Evolutionary conservation across 306 rosid species (phyloP), one percentile per base, ranked within the genome.

Genomic region (Aeschynomene evenia): DNA sequence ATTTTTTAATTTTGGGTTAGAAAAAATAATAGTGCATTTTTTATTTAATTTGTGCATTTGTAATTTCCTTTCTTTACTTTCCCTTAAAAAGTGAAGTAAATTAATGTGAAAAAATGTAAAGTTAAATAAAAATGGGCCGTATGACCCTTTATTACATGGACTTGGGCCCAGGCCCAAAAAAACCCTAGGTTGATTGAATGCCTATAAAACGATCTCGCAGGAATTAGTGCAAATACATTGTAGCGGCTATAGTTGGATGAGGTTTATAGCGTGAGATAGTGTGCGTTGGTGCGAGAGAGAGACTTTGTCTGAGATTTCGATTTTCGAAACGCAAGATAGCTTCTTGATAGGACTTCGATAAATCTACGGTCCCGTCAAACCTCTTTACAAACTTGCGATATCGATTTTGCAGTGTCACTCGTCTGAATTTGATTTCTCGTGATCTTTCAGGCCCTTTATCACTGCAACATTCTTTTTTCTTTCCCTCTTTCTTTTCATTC

Each of bases 391-490:
- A 28, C 31, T 85, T 85, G 86, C 85, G 54, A 85, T 10, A 87
- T 68, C 0, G 6, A 70, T 3, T 39, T 37, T 66, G 50, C 93
- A 60, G 83, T 60, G 82, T 68, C 86, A 80, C 92, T 85, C 88
- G 83, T 83, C 88, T 81, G 88, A 73, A 73, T 59, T 74, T 80
- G 82, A 69, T 29, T 3, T 9, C 59, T 57, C 22, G 31, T 71
- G 79, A 79, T 81, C 48, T 64, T 74, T 85, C 85, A 75, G 94
- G 82, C 85, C 85, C 78, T 85, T 51, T 53, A 72, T 54, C 77
- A 69, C 80, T 79, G 87, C 69, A 40, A 79, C 66, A 79, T 51
- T 5, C 15, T 18, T 6, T 4, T 50, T 9, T 43, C 7, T 6
- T 5, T 21, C 18, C 21, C 36, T 48, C 4, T 5, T 1, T 14